Evolutionary conservation across 2,329 filamentous ascomycete genomes (phyloP).

Genomic region (Corniculantispora saksenae): DNA sequence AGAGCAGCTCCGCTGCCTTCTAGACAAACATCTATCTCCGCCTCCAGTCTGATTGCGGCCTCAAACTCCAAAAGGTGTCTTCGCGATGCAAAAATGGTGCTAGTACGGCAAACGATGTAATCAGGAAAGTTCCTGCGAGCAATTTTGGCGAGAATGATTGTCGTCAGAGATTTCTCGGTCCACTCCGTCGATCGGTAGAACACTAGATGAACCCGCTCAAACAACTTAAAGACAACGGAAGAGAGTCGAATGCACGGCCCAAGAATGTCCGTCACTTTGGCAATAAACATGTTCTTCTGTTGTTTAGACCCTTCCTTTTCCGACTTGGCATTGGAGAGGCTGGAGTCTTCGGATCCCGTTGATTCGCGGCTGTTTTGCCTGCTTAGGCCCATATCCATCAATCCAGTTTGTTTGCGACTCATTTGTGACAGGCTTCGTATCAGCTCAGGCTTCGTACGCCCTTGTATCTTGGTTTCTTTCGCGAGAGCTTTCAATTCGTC

Average conservation of each 20-base stretch:
- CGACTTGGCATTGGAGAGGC: constrained; percentile 31
- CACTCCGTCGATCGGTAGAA: constrained; percentile 96
- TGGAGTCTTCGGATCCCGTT: constrained; percentile 45
- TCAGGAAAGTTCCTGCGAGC: constrained; percentile 83
- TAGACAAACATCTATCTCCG: constrained; percentile 75
- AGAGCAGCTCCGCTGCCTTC: constrained; percentile 75
- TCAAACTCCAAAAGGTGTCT: constrained; percentile 83
- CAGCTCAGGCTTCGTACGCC: constrained; percentile 84
- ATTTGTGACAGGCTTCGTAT: constrained; percentile 71
- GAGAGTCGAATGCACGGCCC: constrained; percentile 86
- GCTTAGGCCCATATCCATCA: constrained; percentile 69
- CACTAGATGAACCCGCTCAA: constrained; percentile 91
- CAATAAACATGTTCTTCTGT: constrained; percentile 71
- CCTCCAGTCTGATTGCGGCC: constrained; percentile 78
- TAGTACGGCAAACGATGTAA: constrained; percentile 86
- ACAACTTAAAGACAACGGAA: constrained; percentile 71
- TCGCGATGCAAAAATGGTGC: constrained; percentile 83
- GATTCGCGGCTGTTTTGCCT: constrained; percentile 64
- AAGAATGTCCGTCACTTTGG: constrained; percentile 74
- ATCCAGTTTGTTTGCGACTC: constrained; percentile 72
- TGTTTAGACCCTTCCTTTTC: constrained; percentile 55
- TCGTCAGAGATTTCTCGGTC: constrained; percentile 95
- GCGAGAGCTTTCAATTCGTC: constrained; percentile 85
- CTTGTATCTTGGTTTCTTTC: constrained; percentile 82
- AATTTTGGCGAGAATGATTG: constrained; percentile 90